These are phyloP conservation scores for Stemphylium beticola DNA, from an alignment of 2,329 filamentous ascomycete species.

Conservation along the genomic window DNA sequence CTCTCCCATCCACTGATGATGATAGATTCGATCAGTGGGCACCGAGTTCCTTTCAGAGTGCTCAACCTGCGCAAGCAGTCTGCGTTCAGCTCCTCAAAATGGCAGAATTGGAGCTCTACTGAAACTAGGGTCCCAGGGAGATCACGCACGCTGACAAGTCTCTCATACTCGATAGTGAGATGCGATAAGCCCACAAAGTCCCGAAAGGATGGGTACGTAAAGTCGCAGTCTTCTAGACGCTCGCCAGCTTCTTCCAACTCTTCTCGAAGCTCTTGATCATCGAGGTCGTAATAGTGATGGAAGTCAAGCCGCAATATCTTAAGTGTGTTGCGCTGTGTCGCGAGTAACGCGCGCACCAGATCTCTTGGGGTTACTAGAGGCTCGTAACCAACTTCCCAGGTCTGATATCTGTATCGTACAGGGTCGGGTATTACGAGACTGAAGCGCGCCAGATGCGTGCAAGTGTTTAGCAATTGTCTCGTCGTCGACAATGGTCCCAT, in stretches of 20 bases:
- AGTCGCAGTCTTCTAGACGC: not conserved
- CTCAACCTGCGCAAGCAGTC: not conserved
- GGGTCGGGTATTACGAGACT: not conserved
- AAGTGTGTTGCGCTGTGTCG: not conserved
- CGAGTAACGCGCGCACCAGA: conserved; percentile 8
- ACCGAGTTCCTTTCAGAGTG: conserved; percentile 1
- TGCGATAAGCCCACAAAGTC: not conserved
- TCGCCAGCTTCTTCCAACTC: not conserved
- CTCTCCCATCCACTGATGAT: not conserved
- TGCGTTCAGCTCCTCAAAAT: not conserved
- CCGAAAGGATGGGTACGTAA: not conserved
- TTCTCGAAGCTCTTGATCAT: not conserved
- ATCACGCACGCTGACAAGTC: not conserved
- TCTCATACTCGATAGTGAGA: conserved; percentile 4
- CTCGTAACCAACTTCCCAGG: not conserved
- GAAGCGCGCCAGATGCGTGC: not conserved
- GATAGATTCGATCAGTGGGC: conserved; percentile 1
- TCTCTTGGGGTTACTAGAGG: conserved; percentile 5
- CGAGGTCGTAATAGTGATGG: not conserved
- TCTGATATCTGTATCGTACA: not conserved
- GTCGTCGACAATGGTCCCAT: not conserved
- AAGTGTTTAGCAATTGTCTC: not conserved
- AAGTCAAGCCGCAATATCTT: conserved; percentile 2
- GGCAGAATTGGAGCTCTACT: not conserved
- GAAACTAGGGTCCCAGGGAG: not conserved